Evolutionary conservation across 2,329 filamentous ascomycete species (phyloP), one percentile per base, ranked within the genome.

Genomic region (Neofusicoccum cordaticola): DNA sequence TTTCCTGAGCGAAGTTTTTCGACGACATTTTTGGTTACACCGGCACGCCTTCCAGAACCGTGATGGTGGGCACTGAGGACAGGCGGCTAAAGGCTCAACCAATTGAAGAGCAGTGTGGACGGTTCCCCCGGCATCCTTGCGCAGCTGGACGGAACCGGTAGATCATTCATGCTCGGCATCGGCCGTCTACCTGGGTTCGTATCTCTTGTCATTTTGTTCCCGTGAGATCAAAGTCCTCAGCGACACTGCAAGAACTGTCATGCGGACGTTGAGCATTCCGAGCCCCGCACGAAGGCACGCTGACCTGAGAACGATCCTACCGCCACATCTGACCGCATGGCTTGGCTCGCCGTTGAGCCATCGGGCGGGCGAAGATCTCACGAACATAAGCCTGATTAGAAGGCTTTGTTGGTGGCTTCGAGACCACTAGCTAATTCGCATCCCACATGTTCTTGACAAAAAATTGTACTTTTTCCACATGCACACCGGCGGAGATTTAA

Each of bases 261-360:
- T 17, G 53, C 39, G 41, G 22, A 34, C 27, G 53, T 58, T 2
- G 35, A 44, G 41, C 35, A 27, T 41, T 41, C 51, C n/a, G 35
- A 41, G 19, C 53, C 39, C 53, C 39, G 53, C 53, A 44, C 53
- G 4, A 45, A 35, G 41, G 15, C 6, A 37, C 11, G 52, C 52
- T 56, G 52, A 56, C 52, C 31, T 34, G 22, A 58, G 53, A 45
- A 22, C 22, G 53, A 58, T 58, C 53, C 39, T 58, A 58, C 41
- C 34, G 53, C 53, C 53, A 58, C 53, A 58, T 58, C 53, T 58
- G 41, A 58, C 53, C 13, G 53, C 53, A 58, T 58, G 39, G 22
- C 41, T 58, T 58, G 39, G 39, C 53, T 12, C 19, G 19, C 6
- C 53, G 35, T 45, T 44, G n/a, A 35, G 53, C 53, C n/a, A 35